Evolutionary conservation across 2,329 filamentous ascomycete species (phyloP).

Genomic region (Penicillium brevicompactum): DNA sequence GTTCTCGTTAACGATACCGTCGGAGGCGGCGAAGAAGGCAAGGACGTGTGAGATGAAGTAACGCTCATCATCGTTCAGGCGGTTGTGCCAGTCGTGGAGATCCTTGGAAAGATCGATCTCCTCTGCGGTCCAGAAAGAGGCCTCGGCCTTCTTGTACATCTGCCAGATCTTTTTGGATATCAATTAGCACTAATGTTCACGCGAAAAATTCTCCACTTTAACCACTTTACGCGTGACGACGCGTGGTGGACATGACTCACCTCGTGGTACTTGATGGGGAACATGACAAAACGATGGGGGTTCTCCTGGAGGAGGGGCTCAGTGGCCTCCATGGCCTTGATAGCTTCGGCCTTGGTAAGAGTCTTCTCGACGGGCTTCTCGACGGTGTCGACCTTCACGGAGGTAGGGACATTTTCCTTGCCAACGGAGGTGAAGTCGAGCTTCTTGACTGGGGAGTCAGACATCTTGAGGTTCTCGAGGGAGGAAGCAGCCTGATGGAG

Average conservation of each 20-base stretch:
- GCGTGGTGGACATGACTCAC: constrained; percentile 66
- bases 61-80: constrained; percentile 91
- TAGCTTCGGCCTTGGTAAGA: constrained; percentile 50
- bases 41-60: constrained; percentile 99
- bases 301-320: constrained; percentile 97
- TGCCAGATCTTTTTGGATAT: constrained; percentile 79
- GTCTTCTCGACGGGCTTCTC: constrained; percentile 56
- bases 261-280: constrained; percentile 99
- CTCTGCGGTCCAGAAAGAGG: constrained; percentile 99
- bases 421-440: constrained; percentile 71
- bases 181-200: constrained; percentile 14
- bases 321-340: constrained; percentile 71
- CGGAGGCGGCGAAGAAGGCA: constrained; percentile 97
- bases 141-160: constrained; percentile 99
- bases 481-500: constrained; percentile 73
- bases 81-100: constrained; percentile 98
- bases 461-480: constrained; percentile 86
- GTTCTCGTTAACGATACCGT: constrained; percentile 99
- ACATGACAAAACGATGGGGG: constrained; percentile 92
- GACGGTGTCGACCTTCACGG: constrained; percentile 54
- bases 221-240: constrained; percentile 69
- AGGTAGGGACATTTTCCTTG: constrained; percentile 76
- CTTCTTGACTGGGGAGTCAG: constrained; percentile 86
- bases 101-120: constrained; percentile 99
- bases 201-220: constrained; percentile 16